Base-by-base conservation (phyloP, 768 basidiomycete species). In the Tulasnella sp. region DNA sequence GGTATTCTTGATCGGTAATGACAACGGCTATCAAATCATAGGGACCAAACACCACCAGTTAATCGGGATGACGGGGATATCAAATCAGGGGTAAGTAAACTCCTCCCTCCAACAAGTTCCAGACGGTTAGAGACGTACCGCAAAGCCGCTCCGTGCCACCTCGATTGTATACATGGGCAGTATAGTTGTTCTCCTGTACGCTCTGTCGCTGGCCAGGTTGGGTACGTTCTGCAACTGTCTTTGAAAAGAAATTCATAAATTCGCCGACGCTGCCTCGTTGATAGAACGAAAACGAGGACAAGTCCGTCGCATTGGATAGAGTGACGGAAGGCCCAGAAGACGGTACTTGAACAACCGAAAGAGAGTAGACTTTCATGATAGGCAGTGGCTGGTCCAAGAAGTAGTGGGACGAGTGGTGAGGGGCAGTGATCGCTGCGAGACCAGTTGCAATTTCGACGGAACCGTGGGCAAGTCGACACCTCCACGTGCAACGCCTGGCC, bases 1-100 rank as follows among this genome's bases (percentile, higher is more conserved):
- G 96, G 69, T 99, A 99, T 68, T 98, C 96, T 46, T 86, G 77
- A 71, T 97, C 93, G 17, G 92, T 85, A 64, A 98, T 86, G 63
- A 98, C 82, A 55, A 97, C 86, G 59, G 79, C 92, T 93, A 65
- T 23, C 55, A 41, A 15, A 35, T 35, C 40, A 41, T 51, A 32
- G 27, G 46, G 35, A 23, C 21, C 11, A 29, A 2, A 19, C n/a
- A 15, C 48, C 25, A 54, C 19, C 25, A 29, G 23, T 17, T 32
- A 9, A 15, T 21, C 6, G 21, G 25, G 27, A 49, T 56, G 41
- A 36, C 56, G 8, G 39, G 29, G 50, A 46, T 23, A n/a, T 37
- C 31, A 50, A 63, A 52, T 49, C 37, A 60, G 49, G 12, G 31
- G 57, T 46, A 31, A 57, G 37, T 36, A 45, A 58, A 15, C n/a